Percentiles rank a stretch among this genome's conserved stretches.
phyloP scores from a whole-genome alignment of 352 stramenopile genomes.

The Globisporangium recalcitrans region DNA sequence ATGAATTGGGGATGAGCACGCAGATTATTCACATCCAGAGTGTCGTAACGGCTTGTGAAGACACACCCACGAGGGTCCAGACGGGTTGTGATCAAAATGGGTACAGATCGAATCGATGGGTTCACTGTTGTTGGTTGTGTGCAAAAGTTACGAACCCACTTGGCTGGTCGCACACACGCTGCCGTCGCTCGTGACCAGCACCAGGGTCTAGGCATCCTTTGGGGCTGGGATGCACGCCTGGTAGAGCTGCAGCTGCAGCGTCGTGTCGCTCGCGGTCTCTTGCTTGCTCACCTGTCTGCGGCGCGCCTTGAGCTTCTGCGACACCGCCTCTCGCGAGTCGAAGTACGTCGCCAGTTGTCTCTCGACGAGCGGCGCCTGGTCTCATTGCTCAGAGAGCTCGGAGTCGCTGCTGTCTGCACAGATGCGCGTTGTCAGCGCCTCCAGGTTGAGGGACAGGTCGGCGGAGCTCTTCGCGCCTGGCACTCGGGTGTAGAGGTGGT shows the following conservation, averaged over 20 bases:
- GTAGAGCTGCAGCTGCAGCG: no score
- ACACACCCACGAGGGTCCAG: neutral
- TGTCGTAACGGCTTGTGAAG: neutral
- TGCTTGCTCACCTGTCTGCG: constrained; percentile 26
- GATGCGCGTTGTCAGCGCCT: constrained; percentile 26
- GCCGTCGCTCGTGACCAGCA: constrained; percentile 36
- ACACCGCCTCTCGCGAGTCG: constrained; percentile 25
- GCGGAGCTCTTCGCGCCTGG: constrained; percentile 9
- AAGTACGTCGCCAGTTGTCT: constrained; percentile 26
- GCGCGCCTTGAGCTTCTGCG: constrained; percentile 17
- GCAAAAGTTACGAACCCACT: no score
- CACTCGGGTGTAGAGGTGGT: constrained; percentile 19
- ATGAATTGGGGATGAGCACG: no score
- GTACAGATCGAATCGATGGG: neutral
- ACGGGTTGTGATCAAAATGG: neutral
- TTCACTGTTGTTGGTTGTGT: no score
- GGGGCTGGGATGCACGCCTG: no score
- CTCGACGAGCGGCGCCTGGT: constrained; percentile 8
- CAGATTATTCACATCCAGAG: neutral
- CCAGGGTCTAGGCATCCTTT: constrained; percentile 4
- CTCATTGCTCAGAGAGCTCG: no score
- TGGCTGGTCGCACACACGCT: constrained; percentile 10
- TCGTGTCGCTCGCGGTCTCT: constrained; percentile 12
- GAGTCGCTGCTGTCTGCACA: constrained; percentile 1
- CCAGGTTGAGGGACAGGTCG: constrained; percentile 32